Base-by-base conservation (phyloP, 2,329 filamentous ascomycete species). In the Thelonectria olida region DNA sequence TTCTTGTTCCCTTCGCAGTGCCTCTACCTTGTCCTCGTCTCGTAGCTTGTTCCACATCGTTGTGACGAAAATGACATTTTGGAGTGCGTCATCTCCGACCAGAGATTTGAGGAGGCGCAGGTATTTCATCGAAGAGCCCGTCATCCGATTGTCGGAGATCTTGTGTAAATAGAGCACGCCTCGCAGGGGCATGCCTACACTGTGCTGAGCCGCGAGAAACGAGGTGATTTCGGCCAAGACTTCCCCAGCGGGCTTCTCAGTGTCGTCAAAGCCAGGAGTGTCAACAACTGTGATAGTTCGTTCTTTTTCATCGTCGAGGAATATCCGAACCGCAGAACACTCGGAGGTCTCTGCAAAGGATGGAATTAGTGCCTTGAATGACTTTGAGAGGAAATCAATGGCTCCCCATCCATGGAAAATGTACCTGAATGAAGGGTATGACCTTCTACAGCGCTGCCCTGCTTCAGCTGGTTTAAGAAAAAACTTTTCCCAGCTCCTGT, bases 261-360 rank as follows among this genome's bases (percentile, higher is more conserved):
- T 66, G 15, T 65, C 64, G n/a, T 66, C 55, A n/a, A 65, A 66
- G 2, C 58, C 64, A 0, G 62, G 64, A 0, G 64, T 66, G 42
- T 66, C 64, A 2, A 65, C 44, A 5, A 62, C 44, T 12, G 56
- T 49, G 22, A 62, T 54, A 9, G 31, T 53, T 12, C 42, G 41
- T 7, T 36, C 49, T 7, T 54, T 41, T 12, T 48, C 56, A 13
- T 49, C 31, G 20, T 45, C 42, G 39, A 59, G 49, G 19, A 44
- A 50, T 7, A 59, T 51, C 31, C 49, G 31, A 7, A 53, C 34
- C 8, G 41, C 49, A 10, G 45, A 28, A 13, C 54, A 58, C 23
- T 44, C 38, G 7, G 27, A 9, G 5, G 54, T 58, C 25, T 58
- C 54, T 58, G 41, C 1, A 22, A 20, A 6, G 9, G 8, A 28